Evolutionary conservation across 2,329 filamentous ascomycete species (phyloP).

Genomic region (Fusarium floridanum): DNA sequence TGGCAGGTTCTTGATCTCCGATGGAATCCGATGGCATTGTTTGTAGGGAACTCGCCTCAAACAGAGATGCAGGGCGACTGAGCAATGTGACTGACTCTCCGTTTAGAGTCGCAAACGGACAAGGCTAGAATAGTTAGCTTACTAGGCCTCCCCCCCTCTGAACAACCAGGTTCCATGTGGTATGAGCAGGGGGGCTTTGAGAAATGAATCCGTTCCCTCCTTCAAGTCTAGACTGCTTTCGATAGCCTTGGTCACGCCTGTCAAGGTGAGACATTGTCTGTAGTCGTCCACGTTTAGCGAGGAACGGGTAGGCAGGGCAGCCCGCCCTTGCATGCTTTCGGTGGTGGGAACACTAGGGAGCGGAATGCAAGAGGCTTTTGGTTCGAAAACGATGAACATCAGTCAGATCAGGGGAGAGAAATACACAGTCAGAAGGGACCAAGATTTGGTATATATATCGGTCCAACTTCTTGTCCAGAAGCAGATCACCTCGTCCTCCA

Average conservation of each 20-base stretch:
- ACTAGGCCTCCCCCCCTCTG: not conserved
- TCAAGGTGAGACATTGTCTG: constrained; percentile 25
- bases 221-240: constrained; percentile 8
- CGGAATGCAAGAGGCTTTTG: constrained; percentile 28
- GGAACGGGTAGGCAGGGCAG: not conserved
- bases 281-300: not conserved
- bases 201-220: constrained; percentile 9
- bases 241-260: constrained; percentile 1
- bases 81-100: constrained; percentile 5
- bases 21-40: constrained; percentile 9
- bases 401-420: not conserved
- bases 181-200: not conserved
- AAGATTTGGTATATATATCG: constrained; percentile 27
- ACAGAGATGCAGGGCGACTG: constrained; percentile 4
- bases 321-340: constrained; percentile 37
- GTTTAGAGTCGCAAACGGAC: not conserved
- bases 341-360: not conserved
- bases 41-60: not conserved
- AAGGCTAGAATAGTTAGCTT: not conserved
- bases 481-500: constrained; percentile 34
- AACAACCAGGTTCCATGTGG: constrained; percentile 15
- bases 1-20: not conserved
- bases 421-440: not conserved
- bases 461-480: constrained; percentile 9
- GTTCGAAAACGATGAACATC: not conserved